Percentiles rank a stretch among this genome's conserved stretches.
Evolutionary conservation across 139 green algal species (phyloP).

Genomic region (Coelastrella sp.): DNA sequence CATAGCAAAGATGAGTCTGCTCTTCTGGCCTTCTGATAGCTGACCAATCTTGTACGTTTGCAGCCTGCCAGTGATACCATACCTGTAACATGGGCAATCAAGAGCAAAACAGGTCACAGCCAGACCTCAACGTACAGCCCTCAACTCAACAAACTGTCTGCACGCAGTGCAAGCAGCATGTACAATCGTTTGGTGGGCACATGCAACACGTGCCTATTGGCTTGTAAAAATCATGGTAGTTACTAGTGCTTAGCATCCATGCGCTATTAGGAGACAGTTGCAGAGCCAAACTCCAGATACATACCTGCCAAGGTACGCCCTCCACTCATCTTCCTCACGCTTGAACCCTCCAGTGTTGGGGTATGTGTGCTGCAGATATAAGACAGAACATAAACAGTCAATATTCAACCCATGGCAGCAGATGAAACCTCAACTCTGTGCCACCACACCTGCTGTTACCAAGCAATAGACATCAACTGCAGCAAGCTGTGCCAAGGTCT

Average conservation of each 20-base stretch:
- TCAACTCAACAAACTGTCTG: too few species aligned
- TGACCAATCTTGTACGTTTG: conserved; percentile 79
- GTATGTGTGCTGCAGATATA: conserved; percentile 31
- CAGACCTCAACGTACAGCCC: too few species aligned
- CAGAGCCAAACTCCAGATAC: not conserved
- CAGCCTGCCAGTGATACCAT: conserved; percentile 79
- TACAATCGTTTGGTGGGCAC: too few species aligned
- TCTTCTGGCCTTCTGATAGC: conserved; percentile 94
- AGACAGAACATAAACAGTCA: not conserved
- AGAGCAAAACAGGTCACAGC: too few species aligned
- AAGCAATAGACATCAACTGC: too few species aligned
- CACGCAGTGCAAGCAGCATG: too few species aligned
- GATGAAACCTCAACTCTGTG: too few species aligned
- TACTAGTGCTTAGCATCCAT: too few species aligned
- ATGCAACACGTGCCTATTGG: too few species aligned
- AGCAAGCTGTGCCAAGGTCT: too few species aligned
- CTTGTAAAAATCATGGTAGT: not conserved
- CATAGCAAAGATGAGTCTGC: conserved; percentile 94
- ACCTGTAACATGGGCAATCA: too few species aligned
- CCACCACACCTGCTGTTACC: too few species aligned
- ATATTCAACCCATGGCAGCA: not conserved
- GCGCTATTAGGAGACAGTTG: not conserved
- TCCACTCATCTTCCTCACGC: conserved; percentile 77
- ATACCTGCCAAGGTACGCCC: conserved; percentile 70
- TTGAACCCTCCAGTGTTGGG: conserved; percentile 62